These are phyloP conservation scores for Cyclotella sp. DNA, from an alignment of 108 stramenopile genomes.

Conservation along the genomic window DNA sequence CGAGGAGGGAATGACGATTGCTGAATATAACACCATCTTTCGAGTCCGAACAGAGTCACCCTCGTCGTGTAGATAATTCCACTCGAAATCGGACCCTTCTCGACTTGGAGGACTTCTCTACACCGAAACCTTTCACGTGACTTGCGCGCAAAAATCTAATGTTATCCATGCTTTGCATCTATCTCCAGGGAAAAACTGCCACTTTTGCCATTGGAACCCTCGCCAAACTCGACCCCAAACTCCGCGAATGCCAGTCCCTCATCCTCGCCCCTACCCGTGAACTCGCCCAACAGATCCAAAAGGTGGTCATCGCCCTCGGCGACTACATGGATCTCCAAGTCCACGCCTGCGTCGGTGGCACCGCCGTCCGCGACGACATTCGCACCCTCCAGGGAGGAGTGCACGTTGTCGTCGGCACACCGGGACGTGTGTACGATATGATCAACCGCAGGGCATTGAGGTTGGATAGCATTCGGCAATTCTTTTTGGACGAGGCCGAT, in stretches of 20 bases:
- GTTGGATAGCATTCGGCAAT: slow-evolving; percentile 92
- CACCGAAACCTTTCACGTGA: neutral
- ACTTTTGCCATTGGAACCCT: slow-evolving; percentile 98
- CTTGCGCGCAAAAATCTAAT: neutral
- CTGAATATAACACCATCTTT: slow-evolving; percentile 94
- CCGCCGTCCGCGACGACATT: slow-evolving; percentile 99
- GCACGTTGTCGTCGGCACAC: slow-evolving; percentile 99
- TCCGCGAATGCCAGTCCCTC: slow-evolving; percentile 95
- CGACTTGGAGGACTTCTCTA: neutral
- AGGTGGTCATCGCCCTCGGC: slow-evolving; percentile 98
- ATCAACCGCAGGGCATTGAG: slow-evolving; percentile 97
- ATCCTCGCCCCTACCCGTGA: slow-evolving; percentile 99
- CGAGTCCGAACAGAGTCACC: slow-evolving; percentile 97
- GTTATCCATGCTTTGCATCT: neutral
- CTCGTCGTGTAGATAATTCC: slow-evolving; percentile 85
- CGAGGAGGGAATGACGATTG: slow-evolving; percentile 74
- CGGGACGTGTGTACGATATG: slow-evolving; percentile 99
- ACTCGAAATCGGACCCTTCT: slow-evolving; percentile 90
- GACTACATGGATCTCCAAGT: slow-evolving; percentile 99
- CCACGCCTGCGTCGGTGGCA: slow-evolving; percentile 99
- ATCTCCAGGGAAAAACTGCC: slow-evolving; percentile 95
- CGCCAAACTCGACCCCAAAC: slow-evolving; percentile 91
- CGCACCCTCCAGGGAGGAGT: slow-evolving; percentile 98
- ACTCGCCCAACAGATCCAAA: slow-evolving; percentile 99
- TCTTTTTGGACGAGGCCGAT: slow-evolving; percentile 99